phyloP scores from a whole-genome alignment of 2,329 filamentous ascomycete genomes.

The Blumeria graminis region DNA sequence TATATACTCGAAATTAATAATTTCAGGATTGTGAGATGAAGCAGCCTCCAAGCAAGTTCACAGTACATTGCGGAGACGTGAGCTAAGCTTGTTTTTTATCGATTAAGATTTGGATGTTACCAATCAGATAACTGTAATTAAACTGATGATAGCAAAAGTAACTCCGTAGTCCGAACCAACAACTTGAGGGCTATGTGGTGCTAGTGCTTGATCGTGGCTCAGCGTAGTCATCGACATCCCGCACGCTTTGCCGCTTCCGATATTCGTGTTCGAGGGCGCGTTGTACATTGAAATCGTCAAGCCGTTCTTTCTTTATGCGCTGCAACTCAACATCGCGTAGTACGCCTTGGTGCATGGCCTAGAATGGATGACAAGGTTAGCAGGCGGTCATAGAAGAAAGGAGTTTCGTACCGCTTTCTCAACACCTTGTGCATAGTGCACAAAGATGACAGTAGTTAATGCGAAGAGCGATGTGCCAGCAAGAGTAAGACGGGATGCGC shows the following conservation, averaged over 20 bases:
- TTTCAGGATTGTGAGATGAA: too few species aligned
- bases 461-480: conserved; percentile 54
- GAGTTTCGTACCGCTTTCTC: conserved; percentile 49
- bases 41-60: too few species aligned
- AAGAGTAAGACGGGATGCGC: conserved; percentile 68
- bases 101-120: too few species aligned
- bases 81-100: too few species aligned
- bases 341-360: conserved; percentile 93
- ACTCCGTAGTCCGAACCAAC: too few species aligned
- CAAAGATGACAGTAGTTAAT: conserved; percentile 52
- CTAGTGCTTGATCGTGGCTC: too few species aligned
- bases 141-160: too few species aligned
- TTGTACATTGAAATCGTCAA: conserved; percentile 89
- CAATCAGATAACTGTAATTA: too few species aligned
- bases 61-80: too few species aligned
- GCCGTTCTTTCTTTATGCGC: conserved; percentile 67
- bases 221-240: too few species aligned
- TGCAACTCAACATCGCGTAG: conserved; percentile 89
- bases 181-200: too few species aligned
- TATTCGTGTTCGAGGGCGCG: conserved; percentile 68
- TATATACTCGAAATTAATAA: too few species aligned
- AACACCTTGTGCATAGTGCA: conserved; percentile 68
- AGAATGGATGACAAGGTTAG: neutral
- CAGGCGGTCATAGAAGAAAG: neutral
- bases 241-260: conserved; percentile 61